Percentiles rank a stretch among this genome's conserved stretches.
Evolutionary conservation across 2,329 filamentous ascomycete species (phyloP).

Genomic region (Alternaria atra): DNA sequence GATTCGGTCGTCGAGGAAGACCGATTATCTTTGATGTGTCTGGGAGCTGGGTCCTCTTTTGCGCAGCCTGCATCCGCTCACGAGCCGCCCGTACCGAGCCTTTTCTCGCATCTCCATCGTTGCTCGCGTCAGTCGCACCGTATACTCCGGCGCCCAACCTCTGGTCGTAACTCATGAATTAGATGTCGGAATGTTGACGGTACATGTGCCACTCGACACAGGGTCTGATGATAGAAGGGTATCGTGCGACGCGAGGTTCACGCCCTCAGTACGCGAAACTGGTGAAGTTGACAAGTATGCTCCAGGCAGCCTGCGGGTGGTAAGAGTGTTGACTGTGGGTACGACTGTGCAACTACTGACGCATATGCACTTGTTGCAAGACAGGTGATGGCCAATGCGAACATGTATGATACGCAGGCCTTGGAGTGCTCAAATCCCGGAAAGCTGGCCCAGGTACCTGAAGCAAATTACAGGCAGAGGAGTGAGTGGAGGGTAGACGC

Average conservation of each 20-base stretch:
- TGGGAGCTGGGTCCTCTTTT: slow-evolving; percentile 39
- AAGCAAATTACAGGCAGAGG: slow-evolving; percentile 14
- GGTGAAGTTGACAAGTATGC: background rate
- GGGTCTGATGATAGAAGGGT: slow-evolving; percentile 22
- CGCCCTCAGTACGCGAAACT: background rate
- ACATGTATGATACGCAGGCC: slow-evolving; percentile 19
- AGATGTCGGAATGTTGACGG: slow-evolving; percentile 38
- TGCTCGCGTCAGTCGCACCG: slow-evolving; percentile 36
- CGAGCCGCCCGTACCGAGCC: slow-evolving; percentile 51
- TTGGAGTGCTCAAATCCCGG: slow-evolving; percentile 8
- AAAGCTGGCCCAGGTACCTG: slow-evolving; percentile 20
- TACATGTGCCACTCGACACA: slow-evolving; percentile 48
- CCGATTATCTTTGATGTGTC: slow-evolving; percentile 48
- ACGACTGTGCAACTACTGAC: slow-evolving; percentile 23
- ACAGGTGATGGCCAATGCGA: slow-evolving; percentile 27
- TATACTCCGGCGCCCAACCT: slow-evolving; percentile 44
- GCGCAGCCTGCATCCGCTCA: slow-evolving; percentile 43
- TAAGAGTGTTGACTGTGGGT: slow-evolving; percentile 3
- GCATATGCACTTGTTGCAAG: slow-evolving; percentile 18
- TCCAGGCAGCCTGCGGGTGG: slow-evolving; percentile 12
- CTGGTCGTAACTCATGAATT: slow-evolving; percentile 51
- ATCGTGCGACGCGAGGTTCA: slow-evolving; percentile 5
- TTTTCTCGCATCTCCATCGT: slow-evolving; percentile 35
- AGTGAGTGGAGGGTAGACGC: slow-evolving; percentile 22
- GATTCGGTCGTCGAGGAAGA: slow-evolving; percentile 47